Conservation (phyloP, 768 basidiomycete genomes). For the Pulveroboletus sp. region DNA sequence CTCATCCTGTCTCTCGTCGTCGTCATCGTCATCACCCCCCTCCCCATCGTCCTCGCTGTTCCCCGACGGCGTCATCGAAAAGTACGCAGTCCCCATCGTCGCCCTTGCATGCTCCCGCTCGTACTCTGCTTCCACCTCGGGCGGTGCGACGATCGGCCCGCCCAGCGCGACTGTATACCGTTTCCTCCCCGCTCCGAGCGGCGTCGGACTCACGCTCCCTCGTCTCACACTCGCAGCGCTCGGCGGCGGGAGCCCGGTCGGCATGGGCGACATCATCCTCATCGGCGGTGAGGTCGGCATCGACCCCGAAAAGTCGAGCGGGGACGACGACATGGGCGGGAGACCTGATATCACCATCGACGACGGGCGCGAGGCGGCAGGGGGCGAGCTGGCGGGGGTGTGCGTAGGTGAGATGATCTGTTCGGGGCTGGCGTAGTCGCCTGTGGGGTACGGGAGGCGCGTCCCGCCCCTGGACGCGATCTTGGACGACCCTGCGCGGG, state of each 20-base stretch:
- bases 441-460: constrained; percentile 76
- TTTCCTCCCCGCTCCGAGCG: constrained; percentile 52
- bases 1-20: constrained; percentile 30
- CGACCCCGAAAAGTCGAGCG: constrained; percentile 23
- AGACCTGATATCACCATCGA: constrained; percentile 46
- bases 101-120: constrained; percentile 25
- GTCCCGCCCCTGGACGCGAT: constrained; percentile 29
- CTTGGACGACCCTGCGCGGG: too few species aligned
- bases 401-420: constrained; percentile 36
- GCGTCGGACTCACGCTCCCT: constrained; percentile 64
- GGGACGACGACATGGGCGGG: constrained; percentile 28
- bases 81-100: constrained; percentile 39
- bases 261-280: constrained; percentile 22
- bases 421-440: constrained; percentile 72
- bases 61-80: constrained; percentile 39
- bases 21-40: too few species aligned
- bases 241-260: constrained; percentile 41
- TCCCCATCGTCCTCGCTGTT: constrained; percentile 36
- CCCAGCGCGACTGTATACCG: constrained; percentile 85
- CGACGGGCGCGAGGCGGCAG: constrained; percentile 37
- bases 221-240: constrained; percentile 39
- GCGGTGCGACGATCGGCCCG: constrained; percentile 53
- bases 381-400: constrained; percentile 47
- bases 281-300: constrained; percentile 24
- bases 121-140: constrained; percentile 27